phyloP scores from a whole-genome alignment of 495 filamentous ascomycete species.

The Margaritispora aquatica region DNA sequence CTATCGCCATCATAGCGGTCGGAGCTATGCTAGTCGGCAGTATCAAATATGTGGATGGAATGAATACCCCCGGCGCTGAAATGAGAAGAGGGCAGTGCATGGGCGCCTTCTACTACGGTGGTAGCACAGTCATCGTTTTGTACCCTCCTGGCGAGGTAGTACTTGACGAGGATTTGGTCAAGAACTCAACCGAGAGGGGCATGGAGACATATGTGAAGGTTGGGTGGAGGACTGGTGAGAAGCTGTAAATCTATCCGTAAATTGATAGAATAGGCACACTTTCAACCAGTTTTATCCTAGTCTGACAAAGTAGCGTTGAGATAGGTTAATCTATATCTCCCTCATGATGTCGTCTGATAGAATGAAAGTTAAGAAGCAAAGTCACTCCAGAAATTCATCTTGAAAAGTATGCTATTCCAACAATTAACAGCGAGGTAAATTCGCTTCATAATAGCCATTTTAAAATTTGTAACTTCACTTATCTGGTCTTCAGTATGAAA shows the following conservation, averaged over 20 bases:
- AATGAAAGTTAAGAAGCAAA: no score
- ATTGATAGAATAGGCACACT: no score
- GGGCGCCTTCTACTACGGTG: constrained; percentile 36
- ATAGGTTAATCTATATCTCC: no score
- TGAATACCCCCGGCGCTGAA: constrained; percentile 24
- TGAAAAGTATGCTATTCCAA: no score
- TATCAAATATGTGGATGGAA: constrained; percentile 33
- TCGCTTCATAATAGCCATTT: no score
- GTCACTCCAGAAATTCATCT: no score
- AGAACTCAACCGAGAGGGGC: constrained; percentile 21
- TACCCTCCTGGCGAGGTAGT: constrained; percentile 33
- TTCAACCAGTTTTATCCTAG: background rate
- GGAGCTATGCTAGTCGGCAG: constrained; percentile 38
- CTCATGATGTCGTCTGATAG: no score
- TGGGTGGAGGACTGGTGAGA: constrained; percentile 28
- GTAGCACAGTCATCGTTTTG: constrained; percentile 35
- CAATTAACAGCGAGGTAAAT: no score
- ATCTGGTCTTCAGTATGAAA: no score
- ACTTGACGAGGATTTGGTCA: constrained; percentile 35
- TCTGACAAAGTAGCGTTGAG: no score
- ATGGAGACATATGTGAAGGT: constrained; percentile 32
- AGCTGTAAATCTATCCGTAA: constrained; percentile 6
- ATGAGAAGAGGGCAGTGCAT: constrained; percentile 36
- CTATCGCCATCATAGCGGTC: constrained; percentile 33
- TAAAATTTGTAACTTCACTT: no score